Evolutionary conservation across 129 eudicot species (phyloP), one percentile per base, ranked within the genome.

Genomic region (Calendula officinalis): DNA sequence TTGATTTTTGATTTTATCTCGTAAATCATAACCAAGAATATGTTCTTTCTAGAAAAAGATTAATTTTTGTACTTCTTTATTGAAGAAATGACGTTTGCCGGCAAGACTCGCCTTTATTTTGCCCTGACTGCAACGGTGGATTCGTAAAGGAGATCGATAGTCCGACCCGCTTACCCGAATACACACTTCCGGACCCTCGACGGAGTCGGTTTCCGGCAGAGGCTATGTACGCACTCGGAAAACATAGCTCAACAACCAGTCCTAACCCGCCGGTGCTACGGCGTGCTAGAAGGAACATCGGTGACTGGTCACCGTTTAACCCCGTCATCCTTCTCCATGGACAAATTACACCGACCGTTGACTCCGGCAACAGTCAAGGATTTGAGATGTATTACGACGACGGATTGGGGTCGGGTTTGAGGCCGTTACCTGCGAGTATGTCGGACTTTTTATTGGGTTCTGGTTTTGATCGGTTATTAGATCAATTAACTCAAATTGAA

Each of bases 321-420:
- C 98, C 98, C 17, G 95, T 91, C n/a, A 85, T 91, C 10, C 87
- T 91, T 11, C 80, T 91, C 8, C 88, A 91, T 3, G 94, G 96
- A 10, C 81, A 80, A 14, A 81, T 39, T 15, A 52, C 69, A 17
- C 56, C 70, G 62, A 10, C 32, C 38, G 62, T 54, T 38, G 72
- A 42, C 41, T 36, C 66, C 16, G 70, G 70, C 54, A 71, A 64
- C 8, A 67, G 71, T 0, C 63, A 62, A 8, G 85, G 89, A 8
- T 94, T 81, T 52, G 99, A 94, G 78, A 34, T 94, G 79, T 88
- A 79, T 63, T 86, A 94, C 33, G 99, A 94, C 17, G 97, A 88
- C 41, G 92, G 97, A 10, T 72, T 83, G 2, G 97, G 96, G 50
- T 79, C 96, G 53, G 99, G 96, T 16, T 60, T 92, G 51, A 61